Conservation (phyloP, 1,284 basidiomycete species). For the Rhodotorula sp. region DNA sequence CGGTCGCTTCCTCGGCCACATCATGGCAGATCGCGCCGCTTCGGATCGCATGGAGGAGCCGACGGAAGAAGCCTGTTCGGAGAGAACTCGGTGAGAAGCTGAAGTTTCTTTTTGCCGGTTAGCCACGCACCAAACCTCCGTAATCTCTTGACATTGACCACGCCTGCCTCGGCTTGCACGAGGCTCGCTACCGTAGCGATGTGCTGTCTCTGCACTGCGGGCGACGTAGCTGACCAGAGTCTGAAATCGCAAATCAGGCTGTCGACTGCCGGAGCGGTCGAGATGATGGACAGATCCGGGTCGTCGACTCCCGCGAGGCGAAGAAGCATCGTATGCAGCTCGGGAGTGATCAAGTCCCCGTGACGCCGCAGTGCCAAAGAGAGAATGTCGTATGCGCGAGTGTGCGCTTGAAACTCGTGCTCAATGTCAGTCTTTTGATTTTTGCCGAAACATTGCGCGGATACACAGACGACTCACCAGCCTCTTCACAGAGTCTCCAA, state of each 20-base stretch:
- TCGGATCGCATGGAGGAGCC: conserved; percentile 75
- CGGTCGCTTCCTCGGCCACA: conserved; percentile 17
- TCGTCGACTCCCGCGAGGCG: conserved; percentile 77
- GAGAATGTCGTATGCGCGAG: conserved; percentile 68
- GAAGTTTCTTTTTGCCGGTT: not conserved
- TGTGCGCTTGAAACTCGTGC: conserved; percentile 61
- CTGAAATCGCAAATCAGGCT: conserved; percentile 84
- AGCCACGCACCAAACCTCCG: conserved; percentile 42
- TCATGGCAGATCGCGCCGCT: conserved; percentile 56
- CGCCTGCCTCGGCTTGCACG: conserved; percentile 67
- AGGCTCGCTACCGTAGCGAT: conserved; percentile 72
- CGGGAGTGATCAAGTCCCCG: conserved; percentile 69
- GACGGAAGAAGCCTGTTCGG: conserved; percentile 67
- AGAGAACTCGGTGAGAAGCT: conserved; percentile 51
- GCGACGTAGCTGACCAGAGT: conserved; percentile 72
- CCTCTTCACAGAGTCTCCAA: conserved; percentile 79
- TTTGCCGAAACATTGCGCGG: too few relatives aligned
- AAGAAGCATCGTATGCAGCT: conserved; percentile 72
- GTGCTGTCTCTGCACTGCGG: conserved; percentile 70
- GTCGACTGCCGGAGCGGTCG: conserved; percentile 77
- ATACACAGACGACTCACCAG: conserved; percentile 8
- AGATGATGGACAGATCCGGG: conserved; percentile 69
- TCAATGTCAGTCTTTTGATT: conserved; percentile 1
- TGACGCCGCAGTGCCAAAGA: conserved; percentile 71
- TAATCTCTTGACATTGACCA: conserved; percentile 44